A percentile compares a stretch with the other conserved stretches of the same genome.
These are phyloP conservation scores for Podila minutissima DNA, from an alignment of 192 early-diverging fungal genomes.

Conservation along the genomic window DNA sequence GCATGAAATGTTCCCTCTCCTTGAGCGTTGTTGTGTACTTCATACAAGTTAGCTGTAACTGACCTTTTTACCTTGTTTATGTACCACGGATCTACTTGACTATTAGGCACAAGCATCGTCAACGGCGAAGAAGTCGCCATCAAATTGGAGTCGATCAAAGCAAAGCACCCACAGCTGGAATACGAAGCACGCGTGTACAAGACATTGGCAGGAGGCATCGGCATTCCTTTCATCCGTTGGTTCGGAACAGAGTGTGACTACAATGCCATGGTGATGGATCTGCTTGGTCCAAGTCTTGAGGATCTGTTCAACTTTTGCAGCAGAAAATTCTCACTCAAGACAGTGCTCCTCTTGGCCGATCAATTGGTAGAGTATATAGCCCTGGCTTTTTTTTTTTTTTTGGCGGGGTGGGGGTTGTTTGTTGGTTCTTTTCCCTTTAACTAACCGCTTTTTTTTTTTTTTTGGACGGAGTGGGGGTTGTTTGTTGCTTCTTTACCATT, in stretches of 20 bases:
- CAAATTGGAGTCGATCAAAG: conserved; percentile 95
- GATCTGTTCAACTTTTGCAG: conserved; percentile 92
- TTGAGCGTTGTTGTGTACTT: not conserved
- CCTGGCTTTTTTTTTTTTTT: not conserved
- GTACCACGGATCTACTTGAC: not conserved
- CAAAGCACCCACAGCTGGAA: conserved; percentile 96
- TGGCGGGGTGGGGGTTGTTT: too few species aligned
- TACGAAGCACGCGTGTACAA: conserved; percentile 98
- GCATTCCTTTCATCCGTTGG: conserved; percentile 89
- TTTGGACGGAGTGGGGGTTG: too few species aligned
- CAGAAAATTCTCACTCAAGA: conserved; percentile 89
- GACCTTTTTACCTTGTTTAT: not conserved
- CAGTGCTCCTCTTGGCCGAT: conserved; percentile 86
- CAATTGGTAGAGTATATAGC: conserved; percentile 69
- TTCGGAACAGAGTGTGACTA: conserved; percentile 87
- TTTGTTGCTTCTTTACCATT: too few species aligned
- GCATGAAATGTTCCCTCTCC: too few species aligned
- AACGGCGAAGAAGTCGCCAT: conserved; percentile 96
- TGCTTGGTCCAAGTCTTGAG: conserved; percentile 92
- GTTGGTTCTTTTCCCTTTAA: too few species aligned
- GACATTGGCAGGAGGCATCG: conserved; percentile 89
- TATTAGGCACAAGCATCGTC: conserved; percentile 56
- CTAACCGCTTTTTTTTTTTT: too few species aligned
- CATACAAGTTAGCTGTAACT: not conserved
- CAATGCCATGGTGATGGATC: conserved; percentile 89